Evolutionary conservation across 805 yeast genomes (phyloP).

Genomic region (Kazachstania bromeliacearum): DNA sequence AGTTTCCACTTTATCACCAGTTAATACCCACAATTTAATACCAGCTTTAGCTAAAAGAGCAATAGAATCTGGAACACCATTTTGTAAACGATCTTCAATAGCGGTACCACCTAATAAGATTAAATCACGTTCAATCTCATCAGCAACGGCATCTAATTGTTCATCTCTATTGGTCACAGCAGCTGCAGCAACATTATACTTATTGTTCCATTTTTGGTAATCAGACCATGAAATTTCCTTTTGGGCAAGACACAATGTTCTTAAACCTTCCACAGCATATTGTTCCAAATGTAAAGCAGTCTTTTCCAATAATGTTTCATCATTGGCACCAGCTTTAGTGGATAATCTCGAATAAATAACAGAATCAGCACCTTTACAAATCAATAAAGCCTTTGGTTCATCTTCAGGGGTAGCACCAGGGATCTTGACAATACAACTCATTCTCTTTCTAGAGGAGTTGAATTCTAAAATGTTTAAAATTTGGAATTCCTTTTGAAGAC

Average conservation of each 20-base stretch:
- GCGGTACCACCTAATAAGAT: constrained; percentile 74
- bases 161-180: constrained; percentile 58
- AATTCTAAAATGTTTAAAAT: constrained; percentile 64
- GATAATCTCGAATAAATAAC: constrained; percentile 60
- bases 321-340: constrained; percentile 32
- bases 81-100: constrained; percentile 76
- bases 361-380: constrained; percentile 83
- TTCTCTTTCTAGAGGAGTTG: constrained; percentile 78
- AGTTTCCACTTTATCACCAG: constrained; percentile 86
- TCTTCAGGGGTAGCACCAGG: constrained; percentile 40
- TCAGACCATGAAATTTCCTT: constrained; percentile 54
- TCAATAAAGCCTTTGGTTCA: constrained; percentile 51
- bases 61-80: constrained; percentile 80
- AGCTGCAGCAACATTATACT: constrained; percentile 57
- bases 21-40: constrained; percentile 75
- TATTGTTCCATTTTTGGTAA: constrained; percentile 53
- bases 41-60: constrained; percentile 64
- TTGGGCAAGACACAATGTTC: constrained; percentile 75
- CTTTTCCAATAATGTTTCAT: constrained; percentile 39
- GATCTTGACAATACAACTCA: constrained; percentile 71
- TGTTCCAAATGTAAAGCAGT: constrained; percentile 71
- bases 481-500: constrained; percentile 60
- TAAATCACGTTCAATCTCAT: constrained; percentile 58
- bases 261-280: constrained; percentile 72
- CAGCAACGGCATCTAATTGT: constrained; percentile 65